Evolutionary conservation across 495 filamentous ascomycete genomes (phyloP).

Genomic region (Penicillium dipodomyicola): DNA sequence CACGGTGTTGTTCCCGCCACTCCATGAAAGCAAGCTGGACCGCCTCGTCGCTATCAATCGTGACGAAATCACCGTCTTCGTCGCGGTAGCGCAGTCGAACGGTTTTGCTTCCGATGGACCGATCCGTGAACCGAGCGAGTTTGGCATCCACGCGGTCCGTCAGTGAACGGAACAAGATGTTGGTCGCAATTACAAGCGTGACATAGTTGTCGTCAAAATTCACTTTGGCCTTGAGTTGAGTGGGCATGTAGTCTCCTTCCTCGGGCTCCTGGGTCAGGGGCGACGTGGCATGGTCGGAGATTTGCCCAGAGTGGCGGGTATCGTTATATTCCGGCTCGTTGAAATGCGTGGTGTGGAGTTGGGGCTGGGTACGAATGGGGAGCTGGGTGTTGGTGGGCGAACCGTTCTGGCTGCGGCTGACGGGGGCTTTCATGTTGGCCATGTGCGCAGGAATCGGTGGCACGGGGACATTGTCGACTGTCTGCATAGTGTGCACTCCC

Average conservation of each 20-base stretch:
- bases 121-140: constrained; percentile 74
- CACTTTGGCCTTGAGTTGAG: constrained; percentile 90
- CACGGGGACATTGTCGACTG: constrained; percentile 63
- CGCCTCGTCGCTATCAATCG: constrained; percentile 90
- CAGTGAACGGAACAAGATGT: constrained; percentile 87
- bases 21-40: constrained; percentile 92
- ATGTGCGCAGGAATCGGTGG: constrained; percentile 61
- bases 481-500: constrained; percentile 61
- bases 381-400: constrained; percentile 56
- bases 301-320: constrained; percentile 23
- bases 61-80: constrained; percentile 89
- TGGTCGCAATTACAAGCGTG: constrained; percentile 87
- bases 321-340: constrained; percentile 43
- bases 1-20: constrained; percentile 74
- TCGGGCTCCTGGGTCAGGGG: constrained; percentile 38
- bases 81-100: constrained; percentile 86
- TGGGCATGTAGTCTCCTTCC: constrained; percentile 44
- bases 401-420: constrained; percentile 66
- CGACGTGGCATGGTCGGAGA: constrained; percentile 40
- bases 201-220: constrained; percentile 80
- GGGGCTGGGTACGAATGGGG: constrained; percentile 45
- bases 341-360: constrained; percentile 35
- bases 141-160: constrained; percentile 97
- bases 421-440: constrained; percentile 55
- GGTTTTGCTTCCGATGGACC: constrained; percentile 72